Evolutionary conservation across 306 rosid species (phyloP).

Genomic region (Castanea sativa): DNA sequence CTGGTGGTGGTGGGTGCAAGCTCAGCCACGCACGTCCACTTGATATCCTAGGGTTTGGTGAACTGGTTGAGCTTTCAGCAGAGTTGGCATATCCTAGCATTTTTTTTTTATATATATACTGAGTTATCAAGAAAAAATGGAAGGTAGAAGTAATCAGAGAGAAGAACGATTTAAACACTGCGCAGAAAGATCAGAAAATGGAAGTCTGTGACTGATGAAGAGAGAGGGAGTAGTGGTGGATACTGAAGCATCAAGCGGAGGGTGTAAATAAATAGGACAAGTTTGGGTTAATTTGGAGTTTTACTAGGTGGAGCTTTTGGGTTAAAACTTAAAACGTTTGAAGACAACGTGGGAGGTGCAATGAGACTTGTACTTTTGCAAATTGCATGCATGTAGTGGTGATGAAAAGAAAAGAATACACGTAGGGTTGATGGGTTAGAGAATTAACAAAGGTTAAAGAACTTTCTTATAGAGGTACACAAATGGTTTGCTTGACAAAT

Average conservation of each 20-base stretch:
- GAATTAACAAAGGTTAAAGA: background rate
- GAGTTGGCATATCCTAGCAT: slow-evolving; percentile 1
- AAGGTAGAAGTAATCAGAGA: background rate
- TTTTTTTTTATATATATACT: background rate
- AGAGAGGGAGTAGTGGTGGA: background rate
- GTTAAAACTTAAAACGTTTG: background rate
- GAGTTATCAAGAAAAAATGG: background rate
- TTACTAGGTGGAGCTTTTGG: background rate
- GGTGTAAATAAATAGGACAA: background rate
- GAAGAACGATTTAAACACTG: background rate
- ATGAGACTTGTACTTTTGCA: too few species aligned
- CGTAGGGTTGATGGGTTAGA: background rate
- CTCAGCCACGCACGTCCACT: background rate
- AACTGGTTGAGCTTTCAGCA: background rate
- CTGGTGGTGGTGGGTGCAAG: background rate
- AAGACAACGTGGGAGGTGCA: too few species aligned
- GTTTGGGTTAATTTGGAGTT: background rate
- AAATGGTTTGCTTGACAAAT: too few species aligned
- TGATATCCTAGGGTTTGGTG: background rate
- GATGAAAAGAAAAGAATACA: background rate
- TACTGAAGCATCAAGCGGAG: background rate
- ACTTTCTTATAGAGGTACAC: background rate
- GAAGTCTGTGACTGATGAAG: background rate
- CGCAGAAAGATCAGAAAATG: background rate
- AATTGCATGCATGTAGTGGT: too few species aligned